Base-by-base conservation (phyloP, 2,329 filamentous ascomycete species). In the Aspergillus fijiensis region DNA sequence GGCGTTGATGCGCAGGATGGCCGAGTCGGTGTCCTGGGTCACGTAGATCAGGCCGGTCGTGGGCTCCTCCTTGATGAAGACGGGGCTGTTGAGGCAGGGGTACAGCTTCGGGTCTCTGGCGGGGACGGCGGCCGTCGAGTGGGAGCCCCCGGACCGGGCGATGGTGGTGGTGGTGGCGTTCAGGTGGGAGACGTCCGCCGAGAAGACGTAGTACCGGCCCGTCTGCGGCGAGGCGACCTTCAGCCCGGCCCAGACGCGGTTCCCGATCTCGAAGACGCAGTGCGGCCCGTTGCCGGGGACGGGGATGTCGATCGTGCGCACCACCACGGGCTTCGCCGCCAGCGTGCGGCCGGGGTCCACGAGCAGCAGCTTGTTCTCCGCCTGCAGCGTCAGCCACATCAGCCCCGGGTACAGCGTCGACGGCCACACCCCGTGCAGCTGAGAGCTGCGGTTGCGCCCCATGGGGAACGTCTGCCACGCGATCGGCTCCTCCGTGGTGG, bases 301-400 rank as follows among this genome's bases (percentile, higher is more conserved):
- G 16, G 45, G 54, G 27, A 56, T 56, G 14, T 56, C 16, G 45
- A 56, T 50, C 9, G 54, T 56, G 39, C 33, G 33, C n/a, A 19
- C 3, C 14, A 49, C 49, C 25, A 3, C 49, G 2, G 54, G 54
- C 27, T 16, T 25, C 3, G 10, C 50, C 16, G 45, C 19, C 7
- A 56, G 47, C 45, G 7, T 49, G 23, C 33, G 49, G 27, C 54
- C 54, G 14, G 54, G 54, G 45, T 56, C 54, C 6, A 56, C 54
- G 16, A 56, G 54, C 45, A 56, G 54, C 45, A 56, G 45, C 54
- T 56, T 50, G 45, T 56, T 56, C 27, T 56, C 54, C 9, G 16
- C 54, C 42, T 56, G 54, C 54, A 56, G 54, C 25, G 54, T 49
- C 47, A 56, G 54, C 54, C 54, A 56, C 54, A 56, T 50, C 9